Evolutionary conservation across 495 filamentous ascomycete genomes (phyloP).

Genomic region (Hypoxylon subgilvum): DNA sequence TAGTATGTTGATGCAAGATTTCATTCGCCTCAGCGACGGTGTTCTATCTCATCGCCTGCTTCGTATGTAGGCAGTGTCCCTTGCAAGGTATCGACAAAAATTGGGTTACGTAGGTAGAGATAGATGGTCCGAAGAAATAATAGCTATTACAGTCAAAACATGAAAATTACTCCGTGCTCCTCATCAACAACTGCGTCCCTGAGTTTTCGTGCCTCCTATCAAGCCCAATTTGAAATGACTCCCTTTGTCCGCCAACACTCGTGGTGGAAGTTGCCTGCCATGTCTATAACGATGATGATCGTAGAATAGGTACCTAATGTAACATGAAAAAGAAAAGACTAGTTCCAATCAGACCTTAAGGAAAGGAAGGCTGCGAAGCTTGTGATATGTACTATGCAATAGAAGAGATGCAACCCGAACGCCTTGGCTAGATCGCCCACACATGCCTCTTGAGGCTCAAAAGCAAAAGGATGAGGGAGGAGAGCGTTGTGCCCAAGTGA

Average conservation of each 20-base stretch:
- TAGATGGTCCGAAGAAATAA: background rate
- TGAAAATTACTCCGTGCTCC: conserved; percentile 17
- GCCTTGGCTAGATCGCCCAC: conserved; percentile 11
- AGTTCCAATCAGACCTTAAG: conserved; percentile 15
- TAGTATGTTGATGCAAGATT: no score
- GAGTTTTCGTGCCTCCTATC: conserved; percentile 9
- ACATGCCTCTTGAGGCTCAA: conserved; percentile 3
- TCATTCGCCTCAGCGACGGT: no score
- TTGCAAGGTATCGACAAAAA: no score
- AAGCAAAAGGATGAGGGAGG: background rate
- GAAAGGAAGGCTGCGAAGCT: conserved; percentile 31
- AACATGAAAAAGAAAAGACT: conserved; percentile 12
- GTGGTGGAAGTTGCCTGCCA: conserved; percentile 4
- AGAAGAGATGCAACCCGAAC: conserved; percentile 20
- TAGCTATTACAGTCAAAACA: conserved; percentile 14
- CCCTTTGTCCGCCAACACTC: conserved; percentile 4
- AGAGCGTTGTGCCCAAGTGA: background rate
- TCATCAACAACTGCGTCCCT: background rate
- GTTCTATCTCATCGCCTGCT: no score
- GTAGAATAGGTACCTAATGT: conserved; percentile 8
- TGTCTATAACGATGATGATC: background rate
- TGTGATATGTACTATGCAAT: conserved; percentile 27
- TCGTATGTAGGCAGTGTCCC: background rate
- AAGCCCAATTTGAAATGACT: background rate
- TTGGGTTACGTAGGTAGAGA: background rate